Base-by-base conservation (phyloP, 129 eudicot genomes). In the Tagetes patula region DNA sequence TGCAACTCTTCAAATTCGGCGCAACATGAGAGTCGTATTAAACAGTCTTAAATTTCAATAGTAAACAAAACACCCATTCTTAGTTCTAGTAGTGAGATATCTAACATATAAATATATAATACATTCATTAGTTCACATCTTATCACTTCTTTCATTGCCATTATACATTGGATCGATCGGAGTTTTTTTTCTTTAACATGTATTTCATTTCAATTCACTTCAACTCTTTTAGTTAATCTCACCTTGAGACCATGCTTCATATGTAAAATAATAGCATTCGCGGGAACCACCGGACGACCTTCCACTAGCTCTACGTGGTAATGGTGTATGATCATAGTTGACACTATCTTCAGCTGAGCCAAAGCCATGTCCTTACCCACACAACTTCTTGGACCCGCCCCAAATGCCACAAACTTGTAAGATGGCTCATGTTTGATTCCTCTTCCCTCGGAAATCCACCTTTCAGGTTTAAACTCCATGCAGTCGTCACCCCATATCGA, bases 401-500 rank as follows among this genome's bases (percentile, higher is more conserved):
- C 37, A 49, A 87, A 87, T 3, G 92, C 87, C 56, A 76, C 55
- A 73, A 87, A 82, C 69, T 79, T 87, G 78, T 79, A 78, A 3
- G 92, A 87, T 2, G 92, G 85, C 77, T 72, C 87, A 61, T 81
- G 71, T 46, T 50, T 87, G 3, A 82, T 46, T 52, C 60, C 75
- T 6, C 87, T 85, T 6, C 5, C 38, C 32, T 79, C 62, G 4
- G 82, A 11, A 60, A 87, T 50, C 75, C 75, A 70, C 30, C 75
- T 70, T 20, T 70, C 65, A 0, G 52, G 75, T 5, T 53, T 53
- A 64, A 87, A 87, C 37, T 84, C 87, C 55, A 13, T 4, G 52
- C 82, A 73, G 54, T 87, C 92, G 0, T 82, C 65, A 5, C 92
- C 89, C 92, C 92, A 84, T 58, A 87, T 67, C 3, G 59, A 75